Percentiles rank a stretch among this genome's conserved stretches.
Conservation (phyloP, 441 rosid species). For the Raphanus hybrid region DNA sequence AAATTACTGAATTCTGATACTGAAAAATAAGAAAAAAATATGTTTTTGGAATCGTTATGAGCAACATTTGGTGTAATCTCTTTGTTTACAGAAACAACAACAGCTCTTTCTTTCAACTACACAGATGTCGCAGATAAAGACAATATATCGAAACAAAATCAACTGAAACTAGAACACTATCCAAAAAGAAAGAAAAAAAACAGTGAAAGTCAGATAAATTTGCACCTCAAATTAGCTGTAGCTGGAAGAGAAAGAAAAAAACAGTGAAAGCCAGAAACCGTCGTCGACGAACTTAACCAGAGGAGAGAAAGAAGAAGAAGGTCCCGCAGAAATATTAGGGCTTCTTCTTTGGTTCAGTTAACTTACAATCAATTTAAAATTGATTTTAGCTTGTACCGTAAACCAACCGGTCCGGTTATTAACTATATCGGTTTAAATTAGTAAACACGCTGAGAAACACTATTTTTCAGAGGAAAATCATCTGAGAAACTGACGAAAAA, state of each 20-base stretch:
- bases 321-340: slow-evolving; percentile 18
- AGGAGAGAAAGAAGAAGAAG: slow-evolving; percentile 19
- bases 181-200: background rate
- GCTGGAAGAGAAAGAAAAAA: background rate
- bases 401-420: slow-evolving; percentile 21
- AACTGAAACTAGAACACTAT: background rate
- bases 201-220: background rate
- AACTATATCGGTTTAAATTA: background rate
- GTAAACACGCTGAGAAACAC: background rate
- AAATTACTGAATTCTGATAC: background rate
- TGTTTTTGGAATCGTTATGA: background rate
- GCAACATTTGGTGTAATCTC: background rate
- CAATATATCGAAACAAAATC: too few species aligned
- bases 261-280: background rate
- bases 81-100: background rate
- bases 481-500: background rate
- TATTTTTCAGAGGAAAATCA: background rate
- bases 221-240: background rate
- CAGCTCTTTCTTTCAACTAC: background rate
- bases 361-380: background rate
- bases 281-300: background rate
- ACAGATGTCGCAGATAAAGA: background rate
- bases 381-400: background rate
- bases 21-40: background rate
- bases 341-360: slow-evolving; percentile 8